phyloP scores from a whole-genome alignment of 75 land plant species.

The Adiantum capillusveneris region DNA sequence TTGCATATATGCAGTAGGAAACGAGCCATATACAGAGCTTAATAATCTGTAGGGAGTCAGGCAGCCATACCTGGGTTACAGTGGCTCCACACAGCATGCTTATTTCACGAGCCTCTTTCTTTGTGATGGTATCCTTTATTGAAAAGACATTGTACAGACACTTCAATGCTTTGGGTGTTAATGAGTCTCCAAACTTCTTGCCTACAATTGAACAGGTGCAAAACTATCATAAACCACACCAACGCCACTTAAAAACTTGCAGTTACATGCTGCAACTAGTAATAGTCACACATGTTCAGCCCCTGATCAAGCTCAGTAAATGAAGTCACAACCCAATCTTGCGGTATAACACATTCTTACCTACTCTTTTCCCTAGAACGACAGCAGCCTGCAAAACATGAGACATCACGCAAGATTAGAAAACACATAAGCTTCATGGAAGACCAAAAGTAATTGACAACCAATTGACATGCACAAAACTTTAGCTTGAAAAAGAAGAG shows the following conservation, averaged over 20 bases:
- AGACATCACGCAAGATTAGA: too few species aligned
- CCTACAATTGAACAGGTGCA: conserved; percentile 33
- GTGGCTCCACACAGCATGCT: conserved; percentile 68
- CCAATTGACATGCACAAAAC: too few species aligned
- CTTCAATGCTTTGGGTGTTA: conserved; percentile 76
- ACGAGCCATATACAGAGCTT: too few species aligned
- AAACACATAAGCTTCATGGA: too few species aligned
- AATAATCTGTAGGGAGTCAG: too few species aligned
- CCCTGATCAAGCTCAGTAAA: too few species aligned
- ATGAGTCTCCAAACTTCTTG: conserved; percentile 64
- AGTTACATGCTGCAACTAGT: neutral
- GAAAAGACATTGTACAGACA: conserved; percentile 72
- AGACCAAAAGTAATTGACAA: too few species aligned
- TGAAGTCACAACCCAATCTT: conserved; percentile 1
- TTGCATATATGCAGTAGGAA: too few species aligned
- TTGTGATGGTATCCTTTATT: conserved; percentile 80
- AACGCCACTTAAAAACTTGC: too few species aligned
- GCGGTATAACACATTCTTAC: conserved; percentile 25
- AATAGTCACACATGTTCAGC: too few species aligned
- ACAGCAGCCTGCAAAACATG: conserved; percentile 71
- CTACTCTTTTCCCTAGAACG: conserved; percentile 63
- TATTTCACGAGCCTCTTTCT: conserved; percentile 87
- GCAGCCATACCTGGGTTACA: conserved; percentile 54
- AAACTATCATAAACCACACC: neutral
- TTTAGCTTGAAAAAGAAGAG: too few species aligned